Evolutionary conservation across 768 basidiomycete genomes (phyloP).

Genomic region (Mycena floridula): DNA sequence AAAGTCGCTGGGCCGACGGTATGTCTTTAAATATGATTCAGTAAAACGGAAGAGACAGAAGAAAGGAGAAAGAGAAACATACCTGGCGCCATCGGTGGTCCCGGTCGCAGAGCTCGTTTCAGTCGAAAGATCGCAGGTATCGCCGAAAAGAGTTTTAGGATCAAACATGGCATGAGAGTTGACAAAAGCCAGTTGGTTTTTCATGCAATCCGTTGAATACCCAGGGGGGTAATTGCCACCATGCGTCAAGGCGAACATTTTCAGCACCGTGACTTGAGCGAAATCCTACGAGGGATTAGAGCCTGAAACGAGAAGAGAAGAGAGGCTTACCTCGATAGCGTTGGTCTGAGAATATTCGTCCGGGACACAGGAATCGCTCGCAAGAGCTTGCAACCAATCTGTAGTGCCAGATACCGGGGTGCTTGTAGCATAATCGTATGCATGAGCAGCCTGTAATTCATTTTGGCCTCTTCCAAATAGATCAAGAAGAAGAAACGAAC

Average conservation of each 20-base stretch:
- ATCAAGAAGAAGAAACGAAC: constrained; percentile 8
- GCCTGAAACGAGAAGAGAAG: not conserved
- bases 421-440: constrained; percentile 21
- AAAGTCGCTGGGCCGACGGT: not conserved
- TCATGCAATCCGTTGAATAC: constrained; percentile 7
- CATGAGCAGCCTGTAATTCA: constrained; percentile 20
- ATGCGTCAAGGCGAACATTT: constrained; percentile 18
- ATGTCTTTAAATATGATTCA: not conserved
- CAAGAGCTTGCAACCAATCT: constrained; percentile 16
- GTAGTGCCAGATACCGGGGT: constrained; percentile 12
- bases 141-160: not conserved
- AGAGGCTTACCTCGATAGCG: constrained; percentile 18
- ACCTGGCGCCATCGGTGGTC: not conserved
- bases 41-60: not conserved
- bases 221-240: constrained; percentile 16
- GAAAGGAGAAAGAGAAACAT: not conserved
- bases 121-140: not conserved
- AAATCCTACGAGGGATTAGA: constrained; percentile 17
- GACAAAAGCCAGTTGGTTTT: not conserved
- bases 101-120: not conserved
- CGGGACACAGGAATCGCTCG: constrained; percentile 22
- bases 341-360: constrained; percentile 21
- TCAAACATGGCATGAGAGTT: not conserved
- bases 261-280: constrained; percentile 23
- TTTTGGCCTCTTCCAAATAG: no score